Evolutionary conservation across 2,329 filamentous ascomycete species (phyloP).

Genomic region (Calycina marina): DNA sequence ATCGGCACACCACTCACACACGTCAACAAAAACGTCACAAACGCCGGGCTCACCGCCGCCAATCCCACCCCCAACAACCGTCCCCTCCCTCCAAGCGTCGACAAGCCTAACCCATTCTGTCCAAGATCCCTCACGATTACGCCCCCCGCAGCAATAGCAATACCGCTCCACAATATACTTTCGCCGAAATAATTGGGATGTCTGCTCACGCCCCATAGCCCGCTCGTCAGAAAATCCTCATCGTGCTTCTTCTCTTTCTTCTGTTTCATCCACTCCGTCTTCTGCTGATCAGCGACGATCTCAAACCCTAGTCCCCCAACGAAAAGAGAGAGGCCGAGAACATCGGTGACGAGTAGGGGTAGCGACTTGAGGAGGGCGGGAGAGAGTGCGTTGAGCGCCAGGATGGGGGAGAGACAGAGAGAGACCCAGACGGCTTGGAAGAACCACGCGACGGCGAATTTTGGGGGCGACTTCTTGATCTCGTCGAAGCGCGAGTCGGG

Average conservation of each 20-base stretch:
- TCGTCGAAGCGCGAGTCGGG: constrained; percentile 43
- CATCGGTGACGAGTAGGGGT: constrained; percentile 35
- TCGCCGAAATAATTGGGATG: constrained; percentile 66
- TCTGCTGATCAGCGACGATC: constrained; percentile 47
- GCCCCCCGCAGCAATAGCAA: constrained; percentile 44
- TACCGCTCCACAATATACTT: constrained; percentile 51
- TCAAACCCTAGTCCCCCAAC: constrained; percentile 45
- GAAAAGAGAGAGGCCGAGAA: constrained; percentile 43
- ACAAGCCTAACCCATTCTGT: constrained; percentile 40
- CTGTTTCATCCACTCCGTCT: constrained; percentile 43
- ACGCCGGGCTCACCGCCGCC: constrained; percentile 32
- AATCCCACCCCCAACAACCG: constrained; percentile 29
- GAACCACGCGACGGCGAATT: constrained; percentile 36
- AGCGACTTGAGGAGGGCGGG: constrained; percentile 34
- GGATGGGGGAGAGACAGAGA: constrained; percentile 49
- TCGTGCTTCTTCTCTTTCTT: constrained; percentile 51
- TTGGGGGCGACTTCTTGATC: constrained; percentile 35
- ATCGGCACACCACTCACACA: constrained; percentile 50
- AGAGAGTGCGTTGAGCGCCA: constrained; percentile 48
- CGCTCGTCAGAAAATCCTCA: constrained; percentile 49
- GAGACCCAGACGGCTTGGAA: constrained; percentile 52
- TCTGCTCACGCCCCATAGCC: constrained; percentile 44
- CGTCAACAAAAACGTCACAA: constrained; percentile 46
- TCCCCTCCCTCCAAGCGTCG: constrained; percentile 25
- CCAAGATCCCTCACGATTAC: constrained; percentile 38